Conservation (phyloP, 305 asterid species). For the Plantago lanceolata region DNA sequence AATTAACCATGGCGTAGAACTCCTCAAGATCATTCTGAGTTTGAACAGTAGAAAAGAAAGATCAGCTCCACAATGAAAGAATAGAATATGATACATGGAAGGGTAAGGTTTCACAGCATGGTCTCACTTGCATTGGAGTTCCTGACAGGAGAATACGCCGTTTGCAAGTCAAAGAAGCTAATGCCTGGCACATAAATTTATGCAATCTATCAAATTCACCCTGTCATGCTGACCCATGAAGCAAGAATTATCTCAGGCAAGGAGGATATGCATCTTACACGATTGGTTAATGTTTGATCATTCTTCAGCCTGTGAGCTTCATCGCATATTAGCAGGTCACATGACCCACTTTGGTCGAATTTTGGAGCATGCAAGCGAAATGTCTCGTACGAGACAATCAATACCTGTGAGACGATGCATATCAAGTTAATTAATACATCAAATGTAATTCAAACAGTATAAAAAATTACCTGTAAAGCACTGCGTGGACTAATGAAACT, state of each 20-base stretch:
- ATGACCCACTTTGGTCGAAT: slow-evolving; percentile 68
- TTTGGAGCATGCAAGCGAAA: slow-evolving; percentile 89
- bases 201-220: slow-evolving; percentile 29
- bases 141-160: slow-evolving; percentile 86
- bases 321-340: slow-evolving; percentile 95
- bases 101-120: slow-evolving; percentile 18
- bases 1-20: slow-evolving; percentile 96
- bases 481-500: slow-evolving; percentile 51
- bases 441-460: slow-evolving; percentile 23
- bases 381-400: slow-evolving; percentile 95
- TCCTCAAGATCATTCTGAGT: slow-evolving; percentile 94
- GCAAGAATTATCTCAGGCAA: slow-evolving; percentile 24
- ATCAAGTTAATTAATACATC: slow-evolving; percentile 15
- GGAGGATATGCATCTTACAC: slow-evolving; percentile 52
- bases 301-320: slow-evolving; percentile 98
- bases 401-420: slow-evolving; percentile 45
- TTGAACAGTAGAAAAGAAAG: slow-evolving; percentile 23
- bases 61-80: slow-evolving; percentile 13
- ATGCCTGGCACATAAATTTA: slow-evolving; percentile 56
- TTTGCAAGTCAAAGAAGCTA: slow-evolving; percentile 84
- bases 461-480: slow-evolving; percentile 48
- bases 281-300: slow-evolving; percentile 90
- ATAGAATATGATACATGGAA: slow-evolving; percentile 14
- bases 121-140: slow-evolving; percentile 96
- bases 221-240: slow-evolving; percentile 19